Conservation (phyloP, 139 green algal species). For the Coccomyxa sp. region DNA sequence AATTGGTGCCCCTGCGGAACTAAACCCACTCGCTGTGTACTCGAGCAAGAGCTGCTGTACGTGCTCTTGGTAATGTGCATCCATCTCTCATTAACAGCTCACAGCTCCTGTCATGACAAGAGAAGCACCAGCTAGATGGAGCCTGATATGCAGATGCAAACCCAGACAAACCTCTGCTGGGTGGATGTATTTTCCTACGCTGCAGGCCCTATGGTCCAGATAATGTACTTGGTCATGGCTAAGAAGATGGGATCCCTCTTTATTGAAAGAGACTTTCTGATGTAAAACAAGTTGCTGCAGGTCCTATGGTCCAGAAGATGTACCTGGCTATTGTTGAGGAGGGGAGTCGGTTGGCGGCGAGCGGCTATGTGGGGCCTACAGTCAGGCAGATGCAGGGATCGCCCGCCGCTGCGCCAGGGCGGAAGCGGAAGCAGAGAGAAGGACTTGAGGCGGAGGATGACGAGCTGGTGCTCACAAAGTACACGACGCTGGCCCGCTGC, state of each 20-base stretch:
- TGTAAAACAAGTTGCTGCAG: background rate
- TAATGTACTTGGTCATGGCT: background rate
- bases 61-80: too few relatives aligned
- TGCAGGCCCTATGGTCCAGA: too few relatives aligned
- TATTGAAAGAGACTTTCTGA: background rate
- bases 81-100: background rate
- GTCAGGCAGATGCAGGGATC: too few relatives aligned
- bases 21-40: background rate
- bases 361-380: background rate
- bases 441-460: too few relatives aligned
- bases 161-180: too few relatives aligned
- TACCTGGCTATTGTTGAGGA: background rate
- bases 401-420: background rate
- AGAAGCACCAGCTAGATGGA: too few relatives aligned
- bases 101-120: too few relatives aligned
- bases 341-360: background rate
- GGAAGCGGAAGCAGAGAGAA: too few relatives aligned
- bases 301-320: background rate
- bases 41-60: background rate
- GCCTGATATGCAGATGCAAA: too few relatives aligned
- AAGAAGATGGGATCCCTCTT: background rate
- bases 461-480: background rate
- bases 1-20: too few relatives aligned
- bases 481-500: background rate
- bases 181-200: too few relatives aligned